Percentiles rank a stretch among this genome's conserved stretches.
Evolutionary conservation across 1,284 basidiomycete genomes (phyloP).

Genomic region (Wolfiporia cocos): DNA sequence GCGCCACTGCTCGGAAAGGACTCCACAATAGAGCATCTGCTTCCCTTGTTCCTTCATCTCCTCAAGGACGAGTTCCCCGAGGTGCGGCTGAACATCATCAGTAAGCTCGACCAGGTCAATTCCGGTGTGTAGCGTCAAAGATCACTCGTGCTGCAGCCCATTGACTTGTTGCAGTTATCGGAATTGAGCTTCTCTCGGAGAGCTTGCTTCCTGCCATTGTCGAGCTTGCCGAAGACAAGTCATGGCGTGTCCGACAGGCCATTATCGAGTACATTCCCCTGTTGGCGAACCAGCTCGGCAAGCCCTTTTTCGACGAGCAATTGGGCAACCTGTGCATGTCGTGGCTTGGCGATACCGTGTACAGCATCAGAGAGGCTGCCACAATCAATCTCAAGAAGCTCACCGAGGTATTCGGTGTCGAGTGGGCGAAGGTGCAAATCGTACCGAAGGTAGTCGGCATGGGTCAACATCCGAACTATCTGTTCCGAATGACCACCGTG

Average conservation of each 20-base stretch:
- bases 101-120: conserved; percentile 97
- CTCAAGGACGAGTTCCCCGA: conserved; percentile 99
- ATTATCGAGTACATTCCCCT: conserved; percentile 99
- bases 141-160: too few species aligned
- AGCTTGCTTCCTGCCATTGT: conserved; percentile 97
- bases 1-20: conserved; percentile 94
- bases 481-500: conserved; percentile 98
- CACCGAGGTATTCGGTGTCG: conserved; percentile 98
- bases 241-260: conserved; percentile 98
- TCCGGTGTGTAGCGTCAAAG: conserved; percentile 60
- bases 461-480: conserved; percentile 96
- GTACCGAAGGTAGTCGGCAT: conserved; percentile 98
- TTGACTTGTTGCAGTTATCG: conserved; percentile 69
- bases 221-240: conserved; percentile 98
- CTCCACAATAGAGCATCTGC: conserved; percentile 93
- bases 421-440: conserved; percentile 94
- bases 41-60: conserved; percentile 94
- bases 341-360: conserved; percentile 98
- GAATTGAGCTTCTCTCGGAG: conserved; percentile 93
- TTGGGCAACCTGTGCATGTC: conserved; percentile 97
- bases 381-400: conserved; percentile 97
- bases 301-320: conserved; percentile 97
- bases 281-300: conserved; percentile 94
- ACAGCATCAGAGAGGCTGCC: conserved; percentile 96
- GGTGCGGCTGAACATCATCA: conserved; percentile 97